Percentiles rank a stretch among this genome's conserved stretches.
phyloP scores from a whole-genome alignment of 2,329 filamentous ascomycete species.

The Chrysosporium queenslandicum region DNA sequence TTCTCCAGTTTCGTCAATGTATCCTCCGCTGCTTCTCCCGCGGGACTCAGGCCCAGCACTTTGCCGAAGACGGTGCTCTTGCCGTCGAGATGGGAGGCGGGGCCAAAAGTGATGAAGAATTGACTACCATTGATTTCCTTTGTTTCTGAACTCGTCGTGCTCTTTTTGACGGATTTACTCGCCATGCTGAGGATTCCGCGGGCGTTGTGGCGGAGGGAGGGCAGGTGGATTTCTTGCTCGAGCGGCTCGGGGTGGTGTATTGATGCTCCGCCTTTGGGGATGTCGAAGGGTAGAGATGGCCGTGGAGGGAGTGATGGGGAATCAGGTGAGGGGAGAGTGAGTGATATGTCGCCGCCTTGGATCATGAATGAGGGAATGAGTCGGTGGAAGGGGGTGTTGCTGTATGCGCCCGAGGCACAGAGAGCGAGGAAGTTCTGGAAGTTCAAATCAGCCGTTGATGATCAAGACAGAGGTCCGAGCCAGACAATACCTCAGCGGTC shows the following conservation, averaged over 20 bases:
- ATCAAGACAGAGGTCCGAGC: too few species aligned
- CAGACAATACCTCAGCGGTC: conserved; percentile 74
- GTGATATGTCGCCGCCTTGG: conserved; percentile 48
- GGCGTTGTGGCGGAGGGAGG: conserved; percentile 47
- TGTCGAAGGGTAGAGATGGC: conserved; percentile 35
- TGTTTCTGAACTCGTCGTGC: conserved; percentile 31
- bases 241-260: conserved; percentile 45
- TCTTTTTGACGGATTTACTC: conserved; percentile 41
- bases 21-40: conserved; percentile 37
- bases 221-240: conserved; percentile 53
- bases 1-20: conserved; percentile 45
- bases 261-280: conserved; percentile 48
- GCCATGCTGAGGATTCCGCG: conserved; percentile 52
- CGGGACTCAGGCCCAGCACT: conserved; percentile 40
- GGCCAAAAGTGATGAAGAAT: conserved; percentile 54
- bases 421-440: conserved; percentile 55
- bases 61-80: conserved; percentile 58
- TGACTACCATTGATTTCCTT: conserved; percentile 46
- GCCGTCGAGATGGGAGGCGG: conserved; percentile 54
- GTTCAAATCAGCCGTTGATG: neutral
- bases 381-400: conserved; percentile 53
- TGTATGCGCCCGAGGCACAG: conserved; percentile 52
- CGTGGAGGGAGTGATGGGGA: conserved; percentile 24
- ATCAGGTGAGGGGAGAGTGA: conserved; percentile 30
- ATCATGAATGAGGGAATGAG: conserved; percentile 55